Percentiles rank a stretch among this genome's conserved stretches.
Evolutionary conservation across 2,329 filamentous ascomycete species (phyloP).

Genomic region (Phaeosphaeria sp.): DNA sequence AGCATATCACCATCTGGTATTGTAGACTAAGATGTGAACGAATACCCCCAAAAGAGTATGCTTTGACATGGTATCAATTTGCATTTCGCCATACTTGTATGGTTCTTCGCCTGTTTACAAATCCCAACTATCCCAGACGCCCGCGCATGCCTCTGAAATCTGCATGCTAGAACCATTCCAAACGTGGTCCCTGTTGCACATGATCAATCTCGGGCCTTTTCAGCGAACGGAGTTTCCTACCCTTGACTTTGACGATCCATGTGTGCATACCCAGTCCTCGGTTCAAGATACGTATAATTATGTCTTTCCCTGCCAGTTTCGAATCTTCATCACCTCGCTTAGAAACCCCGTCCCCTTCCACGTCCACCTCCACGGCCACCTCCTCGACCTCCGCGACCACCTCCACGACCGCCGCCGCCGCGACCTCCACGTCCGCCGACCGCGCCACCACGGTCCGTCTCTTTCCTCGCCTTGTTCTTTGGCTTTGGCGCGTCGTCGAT

Average conservation of each 20-base stretch:
- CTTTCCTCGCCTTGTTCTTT: conserved; percentile 99
- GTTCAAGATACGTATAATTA: conserved; percentile 6
- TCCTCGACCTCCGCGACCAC: conserved; percentile 50
- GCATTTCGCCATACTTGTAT: conserved; percentile 19
- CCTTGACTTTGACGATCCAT: conserved; percentile 13
- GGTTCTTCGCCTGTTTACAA: conserved; percentile 23
- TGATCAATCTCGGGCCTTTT: conserved; percentile 25
- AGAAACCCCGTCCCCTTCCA: conserved; percentile 49
- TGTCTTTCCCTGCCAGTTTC: conserved; percentile 5
- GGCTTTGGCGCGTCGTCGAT: conserved; percentile 98
- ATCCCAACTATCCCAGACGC: conserved; percentile 24
- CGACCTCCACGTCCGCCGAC: conserved; percentile 57
- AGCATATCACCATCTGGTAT: no score
- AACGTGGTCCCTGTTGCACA: conserved; percentile 22
- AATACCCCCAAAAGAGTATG: background rate
- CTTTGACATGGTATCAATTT: conserved; percentile 34
- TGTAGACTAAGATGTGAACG: background rate
- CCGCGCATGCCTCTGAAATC: conserved; percentile 22
- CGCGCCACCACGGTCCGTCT: conserved; percentile 64
- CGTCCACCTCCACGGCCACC: conserved; percentile 56
- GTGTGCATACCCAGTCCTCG: conserved; percentile 4
- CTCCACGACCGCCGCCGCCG: conserved; percentile 56
- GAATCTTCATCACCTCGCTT: conserved; percentile 8
- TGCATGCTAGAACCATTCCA: conserved; percentile 15
- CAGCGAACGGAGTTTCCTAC: conserved; percentile 22